A percentile compares a stretch with the other conserved stretches of the same genome.
Conservation (phyloP, 2,329 filamentous ascomycete species). For the Xylariaceae sp. region DNA sequence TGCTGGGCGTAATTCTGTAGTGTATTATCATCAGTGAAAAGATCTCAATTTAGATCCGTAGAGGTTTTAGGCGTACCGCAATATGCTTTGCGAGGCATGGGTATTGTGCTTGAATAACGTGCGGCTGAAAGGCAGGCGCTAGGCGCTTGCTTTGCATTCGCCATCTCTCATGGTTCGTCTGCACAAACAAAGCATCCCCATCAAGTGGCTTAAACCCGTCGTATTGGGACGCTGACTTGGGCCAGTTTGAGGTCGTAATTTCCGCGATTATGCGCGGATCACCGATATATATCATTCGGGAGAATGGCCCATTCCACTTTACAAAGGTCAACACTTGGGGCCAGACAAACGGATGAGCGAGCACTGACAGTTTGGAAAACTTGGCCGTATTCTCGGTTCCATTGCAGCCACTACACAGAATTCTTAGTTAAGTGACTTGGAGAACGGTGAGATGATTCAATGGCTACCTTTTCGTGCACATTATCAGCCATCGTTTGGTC, state of each 20-base stretch:
- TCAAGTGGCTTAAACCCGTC: slow-evolving; percentile 25
- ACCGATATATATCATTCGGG: slow-evolving; percentile 24
- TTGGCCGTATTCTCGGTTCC: slow-evolving; percentile 27
- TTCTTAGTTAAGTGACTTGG: neutral
- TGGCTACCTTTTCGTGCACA: slow-evolving; percentile 21
- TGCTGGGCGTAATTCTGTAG: slow-evolving; percentile 19
- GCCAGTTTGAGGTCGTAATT: slow-evolving; percentile 25
- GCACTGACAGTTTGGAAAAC: slow-evolving; percentile 23
- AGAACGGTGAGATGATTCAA: neutral
- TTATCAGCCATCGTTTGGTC: slow-evolving; percentile 24
- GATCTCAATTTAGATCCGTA: too few species aligned
- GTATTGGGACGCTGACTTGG: slow-evolving; percentile 21
- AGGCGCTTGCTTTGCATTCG: slow-evolving; percentile 26
- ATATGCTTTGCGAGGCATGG: slow-evolving; percentile 19
- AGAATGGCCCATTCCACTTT: slow-evolving; percentile 27
- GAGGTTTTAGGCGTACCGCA: neutral
- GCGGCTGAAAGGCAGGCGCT: slow-evolving; percentile 23
- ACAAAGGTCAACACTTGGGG: neutral
- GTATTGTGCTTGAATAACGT: slow-evolving; percentile 22
- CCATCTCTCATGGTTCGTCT: slow-evolving; percentile 23
- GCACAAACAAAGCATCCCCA: slow-evolving; percentile 23
- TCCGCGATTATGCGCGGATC: slow-evolving; percentile 20
- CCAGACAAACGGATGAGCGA: neutral
- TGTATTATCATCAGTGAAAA: neutral
- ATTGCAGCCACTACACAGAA: slow-evolving; percentile 18